Base-by-base conservation (phyloP, 2,329 filamentous ascomycete genomes). In the Aspergillus sp. region DNA sequence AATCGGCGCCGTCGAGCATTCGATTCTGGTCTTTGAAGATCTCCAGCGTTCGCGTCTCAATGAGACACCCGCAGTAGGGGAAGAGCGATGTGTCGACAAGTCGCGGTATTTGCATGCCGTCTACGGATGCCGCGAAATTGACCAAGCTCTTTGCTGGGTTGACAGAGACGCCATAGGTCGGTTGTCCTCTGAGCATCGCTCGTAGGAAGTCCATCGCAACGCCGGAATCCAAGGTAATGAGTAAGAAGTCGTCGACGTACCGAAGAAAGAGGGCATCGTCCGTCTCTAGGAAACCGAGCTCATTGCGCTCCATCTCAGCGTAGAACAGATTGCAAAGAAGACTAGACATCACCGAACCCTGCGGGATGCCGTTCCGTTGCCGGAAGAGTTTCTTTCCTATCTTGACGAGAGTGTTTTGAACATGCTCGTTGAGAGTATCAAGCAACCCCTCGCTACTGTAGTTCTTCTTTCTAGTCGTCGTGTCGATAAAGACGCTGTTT, bases 321-420 rank as follows among this genome's bases (percentile, higher is more conserved):
- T 99, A 99, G 73, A 98, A 97, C 75, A 96, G 93, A 75, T 92
- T 98, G 80, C 95, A 98, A 5, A 99, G 80, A 41, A 92, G 80
- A 44, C 89, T 90, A 0, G 93, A 97, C 5, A 99, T 72, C 1
- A 97, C 83, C 0, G 93, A 97, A 7, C 95, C 95, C 73, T 99
- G 95, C 0, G 95, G 93, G 40, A 99, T 98, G 13, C 95, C 95
- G 20, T 83, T 79, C 72, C 87, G 93, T 72, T 99, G 95, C 22
- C 91, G 85, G 71, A 95, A 97, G 71, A 87, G 92, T 64, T 88
- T 90, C 76, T 92, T 93, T 48, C 92, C 93, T 40, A 98, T 88
- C 69, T 90, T 91, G 68, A 99, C 86, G 24, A 97, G 80, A 68
- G 98, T 97, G 58, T 87, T 81, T 61, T 87, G 81, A n/a, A 99